Base-by-base conservation (phyloP, 2,329 filamentous ascomycete genomes). In the Trichoderma polysporum region DNA sequence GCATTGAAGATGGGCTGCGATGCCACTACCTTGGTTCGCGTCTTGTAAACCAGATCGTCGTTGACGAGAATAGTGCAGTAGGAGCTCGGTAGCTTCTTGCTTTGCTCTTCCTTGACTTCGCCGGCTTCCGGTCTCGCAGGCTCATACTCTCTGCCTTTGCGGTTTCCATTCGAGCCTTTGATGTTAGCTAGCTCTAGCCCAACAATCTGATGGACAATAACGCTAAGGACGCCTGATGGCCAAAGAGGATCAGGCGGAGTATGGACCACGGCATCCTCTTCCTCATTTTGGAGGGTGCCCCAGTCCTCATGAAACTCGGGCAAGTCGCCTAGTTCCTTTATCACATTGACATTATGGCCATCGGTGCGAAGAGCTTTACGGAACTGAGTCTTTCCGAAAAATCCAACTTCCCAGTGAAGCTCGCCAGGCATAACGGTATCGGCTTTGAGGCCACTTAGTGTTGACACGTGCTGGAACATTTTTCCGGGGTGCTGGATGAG, bases 1-100 rank as follows among this genome's bases (percentile, higher is more conserved):
- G 95, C 94, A 73, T 98, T 97, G 85, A 97, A 98, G 70, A 98
- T 97, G 1, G 95, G 95, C 76, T 96, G 94, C 61, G 92, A 96
- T 39, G 91, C 96, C 8, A 97, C 91, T 4, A 94, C 94, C 82
- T 99, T 98, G 39, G 92, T 88, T 74, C 95, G 88, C n/a, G 94
- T 98, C 74, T 94, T 93, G 82, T 97, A 98, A 19, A 93, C 86
- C 71, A 97, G 79, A 73, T 96, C 89, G 74, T 98, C 94, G 71
- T 97, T 97, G 77, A 91, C 84, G 12, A 95, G 80, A 64, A 99
- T 94, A 1, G 93, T 97, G 80, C 94, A 97, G 80, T 99, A 99
- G 45, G 92, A 92, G 69, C 91, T 97, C 0, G 95, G 95, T 33
- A 98, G 82, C 58, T 90, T 85, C 70, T 88, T 90, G 71, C 91